Evolutionary conservation across 768 basidiomycete species (phyloP).

Genomic region (Lactifluus hygrophoroides): DNA sequence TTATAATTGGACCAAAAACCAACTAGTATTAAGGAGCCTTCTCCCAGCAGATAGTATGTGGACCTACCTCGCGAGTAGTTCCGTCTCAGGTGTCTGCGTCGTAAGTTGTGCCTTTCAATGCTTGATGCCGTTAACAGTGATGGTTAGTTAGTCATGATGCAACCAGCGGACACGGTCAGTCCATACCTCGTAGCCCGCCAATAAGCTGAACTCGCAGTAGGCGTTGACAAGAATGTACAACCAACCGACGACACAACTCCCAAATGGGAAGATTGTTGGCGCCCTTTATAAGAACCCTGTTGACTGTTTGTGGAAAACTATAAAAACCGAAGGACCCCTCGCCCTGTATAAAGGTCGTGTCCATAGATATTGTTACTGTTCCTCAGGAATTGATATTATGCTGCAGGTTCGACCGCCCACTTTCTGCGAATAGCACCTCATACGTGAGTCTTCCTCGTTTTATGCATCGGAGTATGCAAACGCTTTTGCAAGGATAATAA

Average conservation of each 20-base stretch:
- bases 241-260: conserved; percentile 69
- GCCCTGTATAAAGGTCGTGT: conserved; percentile 91
- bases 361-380: not conserved
- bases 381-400: not conserved
- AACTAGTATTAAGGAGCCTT: conserved; percentile 59
- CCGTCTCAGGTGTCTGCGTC: conserved; percentile 86
- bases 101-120: conserved; percentile 38
- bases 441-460: conserved; percentile 45
- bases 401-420: conserved; percentile 84
- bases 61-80: conserved; percentile 84
- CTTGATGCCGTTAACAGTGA: conserved; percentile 1
- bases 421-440: conserved; percentile 89
- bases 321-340: conserved; percentile 76
- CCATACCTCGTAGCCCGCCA: not conserved
- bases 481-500: conserved; percentile 57
- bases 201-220: conserved; percentile 28
- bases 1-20: conserved; percentile 88
- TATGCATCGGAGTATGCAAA: not conserved
- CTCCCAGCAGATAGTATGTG: conserved; percentile 69
- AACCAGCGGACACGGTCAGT: conserved; percentile 81
- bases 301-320: conserved; percentile 95
- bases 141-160: conserved; percentile 81
- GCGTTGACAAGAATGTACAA: conserved; percentile 94
- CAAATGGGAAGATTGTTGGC: conserved; percentile 66
- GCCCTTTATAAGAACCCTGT: conserved; percentile 84